Evolutionary conservation across 768 basidiomycete genomes (phyloP).

Genomic region (Melanogaster broomeanus): DNA sequence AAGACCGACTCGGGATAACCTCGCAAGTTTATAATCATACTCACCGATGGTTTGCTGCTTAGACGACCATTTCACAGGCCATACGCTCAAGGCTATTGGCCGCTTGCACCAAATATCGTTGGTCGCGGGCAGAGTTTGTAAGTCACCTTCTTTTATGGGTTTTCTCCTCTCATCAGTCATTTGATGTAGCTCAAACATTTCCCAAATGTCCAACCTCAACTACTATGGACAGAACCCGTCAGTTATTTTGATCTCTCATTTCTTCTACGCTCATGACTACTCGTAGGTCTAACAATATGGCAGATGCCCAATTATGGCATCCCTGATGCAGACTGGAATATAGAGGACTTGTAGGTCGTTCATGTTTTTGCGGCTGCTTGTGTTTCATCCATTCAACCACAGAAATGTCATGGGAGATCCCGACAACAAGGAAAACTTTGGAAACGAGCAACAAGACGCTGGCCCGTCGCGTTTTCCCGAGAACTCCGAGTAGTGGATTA

Average conservation of each 20-base stretch:
- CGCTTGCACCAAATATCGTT: background rate
- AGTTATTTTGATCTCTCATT: conserved; percentile 1
- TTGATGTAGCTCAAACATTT: conserved; percentile 7
- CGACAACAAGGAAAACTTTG: background rate
- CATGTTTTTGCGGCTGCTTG: conserved; percentile 9
- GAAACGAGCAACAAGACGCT: conserved; percentile 2
- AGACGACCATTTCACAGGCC: conserved; percentile 1
- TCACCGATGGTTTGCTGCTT: background rate
- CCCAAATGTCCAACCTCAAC: background rate
- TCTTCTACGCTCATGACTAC: conserved; percentile 1
- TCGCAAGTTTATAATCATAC: conserved; percentile 10
- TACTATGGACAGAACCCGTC: conserved; percentile 14
- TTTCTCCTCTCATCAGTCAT: conserved; percentile 1
- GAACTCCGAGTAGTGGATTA: background rate
- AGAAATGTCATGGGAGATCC: conserved; percentile 13
- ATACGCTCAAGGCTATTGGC: background rate
- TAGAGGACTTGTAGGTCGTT: conserved; percentile 12
- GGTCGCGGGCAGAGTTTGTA: conserved; percentile 15
- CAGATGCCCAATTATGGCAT: conserved; percentile 7
- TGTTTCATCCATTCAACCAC: conserved; percentile 10
- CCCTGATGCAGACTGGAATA: background rate
- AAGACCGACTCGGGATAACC: conserved; percentile 3
- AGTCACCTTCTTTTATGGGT: background rate
- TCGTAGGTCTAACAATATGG: background rate
- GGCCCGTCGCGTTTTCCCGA: conserved; percentile 2